Conservation (phyloP, 179 eudicot genomes). For the Gypsophila paniculata region DNA sequence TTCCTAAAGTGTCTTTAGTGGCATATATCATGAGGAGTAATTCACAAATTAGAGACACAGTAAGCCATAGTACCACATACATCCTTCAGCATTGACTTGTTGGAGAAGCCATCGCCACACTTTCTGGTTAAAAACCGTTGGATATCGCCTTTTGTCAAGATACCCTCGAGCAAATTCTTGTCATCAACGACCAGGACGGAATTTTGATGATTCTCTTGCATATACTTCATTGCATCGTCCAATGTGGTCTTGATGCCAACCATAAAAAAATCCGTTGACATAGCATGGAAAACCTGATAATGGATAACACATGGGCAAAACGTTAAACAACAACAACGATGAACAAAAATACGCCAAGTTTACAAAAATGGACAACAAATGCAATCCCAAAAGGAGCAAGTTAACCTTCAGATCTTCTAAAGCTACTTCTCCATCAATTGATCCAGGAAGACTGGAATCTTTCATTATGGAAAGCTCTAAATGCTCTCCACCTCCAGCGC, state of each 20-base stretch:
- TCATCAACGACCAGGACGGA: constrained; percentile 74
- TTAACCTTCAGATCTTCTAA: constrained; percentile 76
- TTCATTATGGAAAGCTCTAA: constrained; percentile 68
- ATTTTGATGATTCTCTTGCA: constrained; percentile 63
- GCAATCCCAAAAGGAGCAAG: constrained; percentile 2
- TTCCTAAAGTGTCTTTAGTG: not conserved
- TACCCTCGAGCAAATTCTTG: constrained; percentile 78
- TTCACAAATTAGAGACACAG: not conserved
- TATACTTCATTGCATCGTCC: constrained; percentile 56
- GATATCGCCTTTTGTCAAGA: constrained; percentile 80
- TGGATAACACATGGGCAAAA: constrained; percentile 15
- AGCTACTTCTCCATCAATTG: constrained; percentile 47
- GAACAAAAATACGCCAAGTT: not conserved
- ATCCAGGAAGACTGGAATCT: constrained; percentile 37
- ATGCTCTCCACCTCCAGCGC: constrained; percentile 37
- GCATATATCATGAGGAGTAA: constrained; percentile 2
- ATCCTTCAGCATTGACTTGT: constrained; percentile 43
- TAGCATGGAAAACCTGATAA: constrained; percentile 69
- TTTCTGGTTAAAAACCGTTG: constrained; percentile 48
- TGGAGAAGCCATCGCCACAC: constrained; percentile 38
- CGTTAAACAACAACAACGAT: constrained; percentile 7
- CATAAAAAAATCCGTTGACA: constrained; percentile 62
- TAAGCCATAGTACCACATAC: constrained; percentile 44
- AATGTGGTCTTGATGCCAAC: constrained; percentile 46
- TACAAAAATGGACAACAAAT: constrained; percentile 8